Percentiles rank a stretch among this genome's conserved stretches.
These are phyloP conservation scores for Grosmannia serpens DNA, from an alignment of 2,329 filamentous ascomycete genomes.

Conservation along the genomic window DNA sequence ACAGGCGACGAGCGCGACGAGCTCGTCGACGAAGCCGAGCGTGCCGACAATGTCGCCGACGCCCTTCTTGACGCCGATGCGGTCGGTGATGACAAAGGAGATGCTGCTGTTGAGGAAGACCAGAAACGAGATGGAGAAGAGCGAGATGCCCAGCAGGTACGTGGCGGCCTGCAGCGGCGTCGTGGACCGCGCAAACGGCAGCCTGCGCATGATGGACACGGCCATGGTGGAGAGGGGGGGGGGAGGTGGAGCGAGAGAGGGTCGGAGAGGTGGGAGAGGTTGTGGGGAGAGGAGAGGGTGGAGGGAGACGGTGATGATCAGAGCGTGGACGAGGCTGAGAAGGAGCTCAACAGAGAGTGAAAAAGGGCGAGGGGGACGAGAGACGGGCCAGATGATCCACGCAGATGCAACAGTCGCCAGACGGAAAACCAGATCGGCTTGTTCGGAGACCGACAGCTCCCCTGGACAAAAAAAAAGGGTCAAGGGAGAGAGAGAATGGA, in stretches of 20 bases:
- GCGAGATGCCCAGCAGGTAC: constrained; percentile 70
- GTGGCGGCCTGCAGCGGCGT: constrained; percentile 53
- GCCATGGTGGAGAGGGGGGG: not conserved
- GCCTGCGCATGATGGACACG: constrained; percentile 26
- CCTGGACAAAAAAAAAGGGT: not conserved
- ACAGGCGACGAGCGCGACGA: constrained; percentile 70
- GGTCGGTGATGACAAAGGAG: constrained; percentile 75
- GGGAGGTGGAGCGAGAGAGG: not conserved
- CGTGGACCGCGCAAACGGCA: constrained; percentile 50
- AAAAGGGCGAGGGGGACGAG: no score
- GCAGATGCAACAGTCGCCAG: no score
- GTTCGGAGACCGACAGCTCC: no score
- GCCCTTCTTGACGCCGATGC: constrained; percentile 59
- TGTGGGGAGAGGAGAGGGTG: no score
- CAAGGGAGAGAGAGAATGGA: not conserved
- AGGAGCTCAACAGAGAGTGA: no score
- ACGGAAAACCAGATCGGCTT: no score
- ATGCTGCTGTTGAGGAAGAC: constrained; percentile 80
- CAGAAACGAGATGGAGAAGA: constrained; percentile 82
- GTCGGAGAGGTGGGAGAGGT: not conserved
- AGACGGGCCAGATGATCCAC: no score
- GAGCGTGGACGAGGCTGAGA: no score
- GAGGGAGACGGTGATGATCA: no score
- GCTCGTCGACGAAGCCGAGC: constrained; percentile 73
- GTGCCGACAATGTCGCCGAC: constrained; percentile 77